Conservation (phyloP, 2,329 filamentous ascomycete species). For the Raffaelea arxii region DNA sequence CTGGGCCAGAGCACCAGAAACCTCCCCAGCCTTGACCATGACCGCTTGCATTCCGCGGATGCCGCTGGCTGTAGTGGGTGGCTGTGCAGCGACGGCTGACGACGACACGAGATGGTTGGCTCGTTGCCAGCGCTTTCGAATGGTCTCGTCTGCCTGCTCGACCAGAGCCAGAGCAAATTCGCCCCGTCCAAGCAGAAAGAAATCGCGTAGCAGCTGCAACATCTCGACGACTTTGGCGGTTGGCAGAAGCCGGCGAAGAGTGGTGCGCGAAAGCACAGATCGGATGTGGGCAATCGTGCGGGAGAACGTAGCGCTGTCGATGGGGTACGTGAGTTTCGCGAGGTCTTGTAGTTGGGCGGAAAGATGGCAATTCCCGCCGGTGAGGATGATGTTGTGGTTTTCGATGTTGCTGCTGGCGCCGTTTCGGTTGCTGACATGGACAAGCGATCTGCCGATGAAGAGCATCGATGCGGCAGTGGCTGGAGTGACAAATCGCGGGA, state of each 20-base stretch:
- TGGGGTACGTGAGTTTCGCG: slow-evolving; percentile 59
- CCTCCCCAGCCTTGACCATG: slow-evolving; percentile 77
- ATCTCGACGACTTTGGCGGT: slow-evolving; percentile 66
- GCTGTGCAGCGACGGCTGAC: not conserved
- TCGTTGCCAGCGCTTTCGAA: slow-evolving; percentile 62
- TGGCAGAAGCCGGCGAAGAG: slow-evolving; percentile 73
- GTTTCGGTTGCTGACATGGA: slow-evolving; percentile 49
- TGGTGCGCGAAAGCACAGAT: slow-evolving; percentile 72
- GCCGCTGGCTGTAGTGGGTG: slow-evolving; percentile 18
- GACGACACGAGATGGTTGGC: slow-evolving; percentile 38
- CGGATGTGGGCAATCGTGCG: slow-evolving; percentile 67
- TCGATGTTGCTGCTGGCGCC: not conserved
- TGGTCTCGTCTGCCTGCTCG: slow-evolving; percentile 70
- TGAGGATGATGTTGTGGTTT: slow-evolving; percentile 1
- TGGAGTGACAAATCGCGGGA: slow-evolving; percentile 71
- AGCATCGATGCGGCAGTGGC: slow-evolving; percentile 73
- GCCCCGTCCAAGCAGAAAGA: slow-evolving; percentile 77
- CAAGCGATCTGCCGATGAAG: slow-evolving; percentile 82
- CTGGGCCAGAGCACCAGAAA: slow-evolving; percentile 63
- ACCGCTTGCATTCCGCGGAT: slow-evolving; percentile 49
- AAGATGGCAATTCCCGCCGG: slow-evolving; percentile 34
- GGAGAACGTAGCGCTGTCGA: slow-evolving; percentile 62
- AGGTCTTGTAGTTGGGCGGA: slow-evolving; percentile 61
- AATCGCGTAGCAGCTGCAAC: slow-evolving; percentile 69
- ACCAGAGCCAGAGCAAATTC: slow-evolving; percentile 88